Percentiles rank a stretch among this genome's conserved stretches.
Conservation (phyloP, 371 early-diverging fungal genomes). For the Dichotomocladium elegans region DNA sequence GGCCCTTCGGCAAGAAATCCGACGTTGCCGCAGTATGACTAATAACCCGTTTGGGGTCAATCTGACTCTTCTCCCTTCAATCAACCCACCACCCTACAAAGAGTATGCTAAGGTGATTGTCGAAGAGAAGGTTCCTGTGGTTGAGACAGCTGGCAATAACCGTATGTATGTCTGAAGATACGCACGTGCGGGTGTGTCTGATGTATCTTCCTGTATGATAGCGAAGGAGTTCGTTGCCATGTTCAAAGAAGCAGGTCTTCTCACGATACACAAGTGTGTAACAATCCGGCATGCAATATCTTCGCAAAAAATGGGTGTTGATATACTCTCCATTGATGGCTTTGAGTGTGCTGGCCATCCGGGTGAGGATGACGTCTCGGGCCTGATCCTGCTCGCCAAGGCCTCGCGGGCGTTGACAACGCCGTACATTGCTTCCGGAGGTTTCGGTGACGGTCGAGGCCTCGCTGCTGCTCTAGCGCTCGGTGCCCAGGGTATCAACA, state of each 20-base stretch:
- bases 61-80: slow-evolving; percentile 61
- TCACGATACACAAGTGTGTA: slow-evolving; percentile 77
- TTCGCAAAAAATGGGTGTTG: slow-evolving; percentile 61
- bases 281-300: slow-evolving; percentile 71
- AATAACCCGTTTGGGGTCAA: slow-evolving; percentile 79
- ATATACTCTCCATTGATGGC: slow-evolving; percentile 72
- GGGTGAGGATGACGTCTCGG: slow-evolving; percentile 78
- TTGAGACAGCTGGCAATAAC: slow-evolving; percentile 68
- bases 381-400: slow-evolving; percentile 70
- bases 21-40: slow-evolving; percentile 72
- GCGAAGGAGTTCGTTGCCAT: slow-evolving; percentile 56
- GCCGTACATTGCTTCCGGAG: slow-evolving; percentile 78
- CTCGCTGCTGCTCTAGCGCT: slow-evolving; percentile 67
- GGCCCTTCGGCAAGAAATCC: slow-evolving; percentile 66
- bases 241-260: slow-evolving; percentile 72
- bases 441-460: slow-evolving; percentile 72
- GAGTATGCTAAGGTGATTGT: slow-evolving; percentile 74
- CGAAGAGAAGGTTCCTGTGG: slow-evolving; percentile 77
- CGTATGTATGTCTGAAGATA: slow-evolving; percentile 33
- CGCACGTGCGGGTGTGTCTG: not conserved
- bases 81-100: slow-evolving; percentile 75
- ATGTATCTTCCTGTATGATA: not conserved
- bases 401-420: slow-evolving; percentile 60
- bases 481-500: slow-evolving; percentile 73
- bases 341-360: slow-evolving; percentile 86